Conservation (phyloP, 1,139 yeast species). For the Debaryomyces subglobosus region DNA sequence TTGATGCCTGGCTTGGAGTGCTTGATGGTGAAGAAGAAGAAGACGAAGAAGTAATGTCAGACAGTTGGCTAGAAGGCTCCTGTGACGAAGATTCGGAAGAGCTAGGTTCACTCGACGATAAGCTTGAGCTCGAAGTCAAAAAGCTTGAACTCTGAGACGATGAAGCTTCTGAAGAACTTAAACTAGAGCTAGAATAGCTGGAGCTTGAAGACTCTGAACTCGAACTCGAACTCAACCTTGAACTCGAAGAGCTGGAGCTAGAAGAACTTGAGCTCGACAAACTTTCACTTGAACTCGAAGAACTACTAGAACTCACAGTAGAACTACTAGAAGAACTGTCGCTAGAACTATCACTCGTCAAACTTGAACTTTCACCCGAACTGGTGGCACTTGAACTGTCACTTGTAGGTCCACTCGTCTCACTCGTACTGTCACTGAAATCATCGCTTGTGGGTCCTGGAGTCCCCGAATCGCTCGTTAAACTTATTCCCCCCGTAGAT, state of each 20-base stretch:
- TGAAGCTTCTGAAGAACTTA: background rate
- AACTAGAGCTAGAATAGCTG: background rate
- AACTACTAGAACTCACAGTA: background rate
- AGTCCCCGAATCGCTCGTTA: background rate
- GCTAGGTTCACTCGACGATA: background rate
- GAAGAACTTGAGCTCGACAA: background rate
- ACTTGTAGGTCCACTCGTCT: background rate
- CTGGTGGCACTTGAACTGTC: background rate
- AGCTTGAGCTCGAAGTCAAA: background rate
- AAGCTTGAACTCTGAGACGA: background rate
- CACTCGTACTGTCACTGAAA: background rate
- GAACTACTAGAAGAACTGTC: background rate
- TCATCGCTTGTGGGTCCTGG: background rate
- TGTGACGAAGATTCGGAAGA: constrained; percentile 7
- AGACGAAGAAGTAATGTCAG: background rate
- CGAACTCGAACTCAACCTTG: background rate
- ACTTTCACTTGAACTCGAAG: background rate
- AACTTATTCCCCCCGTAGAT: background rate
- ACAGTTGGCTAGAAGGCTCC: constrained; percentile 8
- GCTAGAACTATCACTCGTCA: background rate
- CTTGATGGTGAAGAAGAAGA: constrained; percentile 12
- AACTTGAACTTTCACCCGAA: background rate
- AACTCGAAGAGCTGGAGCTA: background rate
- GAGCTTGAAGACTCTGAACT: background rate
- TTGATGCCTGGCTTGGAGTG: constrained; percentile 1